A percentile compares a stretch with the other conserved stretches of the same genome.
phyloP scores from a whole-genome alignment of 2,329 filamentous ascomycete species.

The Rhytidhysteron rufulum region DNA sequence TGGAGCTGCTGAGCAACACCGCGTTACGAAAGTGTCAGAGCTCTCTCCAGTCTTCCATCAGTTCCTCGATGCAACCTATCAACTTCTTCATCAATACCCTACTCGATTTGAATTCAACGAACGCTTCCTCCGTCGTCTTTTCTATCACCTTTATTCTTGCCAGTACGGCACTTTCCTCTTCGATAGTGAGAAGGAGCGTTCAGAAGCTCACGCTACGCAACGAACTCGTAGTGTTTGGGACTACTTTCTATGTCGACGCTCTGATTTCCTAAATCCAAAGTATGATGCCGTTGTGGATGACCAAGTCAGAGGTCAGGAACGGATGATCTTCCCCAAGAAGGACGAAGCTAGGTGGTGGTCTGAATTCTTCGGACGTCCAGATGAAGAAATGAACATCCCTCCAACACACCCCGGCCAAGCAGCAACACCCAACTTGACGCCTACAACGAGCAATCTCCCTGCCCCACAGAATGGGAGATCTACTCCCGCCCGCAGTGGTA shows the following conservation, averaged over 20 bases:
- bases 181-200: slow-evolving; percentile 87
- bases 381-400: slow-evolving; percentile 86
- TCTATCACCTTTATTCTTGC: slow-evolving; percentile 93
- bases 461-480: slow-evolving; percentile 17
- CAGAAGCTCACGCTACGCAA: slow-evolving; percentile 64
- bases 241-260: slow-evolving; percentile 78
- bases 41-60: slow-evolving; percentile 96
- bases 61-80: slow-evolving; percentile 91
- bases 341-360: slow-evolving; percentile 91
- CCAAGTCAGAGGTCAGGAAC: slow-evolving; percentile 71
- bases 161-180: slow-evolving; percentile 97
- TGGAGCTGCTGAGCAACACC: slow-evolving; percentile 51
- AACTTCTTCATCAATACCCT: slow-evolving; percentile 80
- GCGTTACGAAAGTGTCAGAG: slow-evolving; percentile 80
- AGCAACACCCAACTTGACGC: slow-evolving; percentile 13
- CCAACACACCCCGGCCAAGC: slow-evolving; percentile 18
- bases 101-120: slow-evolving; percentile 95
- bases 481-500: slow-evolving; percentile 8
- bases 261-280: slow-evolving; percentile 77
- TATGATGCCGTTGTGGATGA: slow-evolving; percentile 77
- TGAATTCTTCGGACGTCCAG: slow-evolving; percentile 77
- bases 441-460: slow-evolving; percentile 22
- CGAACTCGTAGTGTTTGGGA: slow-evolving; percentile 89
- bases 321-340: slow-evolving; percentile 75
- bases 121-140: slow-evolving; percentile 78